Evolutionary conservation across 768 basidiomycete genomes (phyloP), one percentile per base, ranked within the genome.

Genomic region (Boletus fagicola): DNA sequence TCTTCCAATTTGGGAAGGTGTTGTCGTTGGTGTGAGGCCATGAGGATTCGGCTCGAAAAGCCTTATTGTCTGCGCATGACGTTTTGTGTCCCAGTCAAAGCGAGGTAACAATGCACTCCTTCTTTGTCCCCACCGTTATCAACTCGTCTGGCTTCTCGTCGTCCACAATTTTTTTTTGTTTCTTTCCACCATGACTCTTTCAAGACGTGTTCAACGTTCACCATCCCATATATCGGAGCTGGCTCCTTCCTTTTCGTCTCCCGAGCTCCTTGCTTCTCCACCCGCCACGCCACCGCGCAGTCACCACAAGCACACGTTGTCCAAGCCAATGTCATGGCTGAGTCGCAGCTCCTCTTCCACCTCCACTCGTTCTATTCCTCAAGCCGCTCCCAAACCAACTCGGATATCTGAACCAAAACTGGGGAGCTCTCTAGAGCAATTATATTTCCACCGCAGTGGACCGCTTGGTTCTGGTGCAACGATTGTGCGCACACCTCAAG

Each of bases 401-500:
- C 75, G 77, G 46, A 74, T 78, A 50, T 80, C 78, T 7, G 80
- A 81, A 64, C 77, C 80, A 18, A 74, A 75, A 51, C 55, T 74
- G 8, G 60, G 68, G 9, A 69, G 70, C 59, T 69, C 69, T 44
- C 58, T 76, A 5, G 74, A 76, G 12, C 65, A 66, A 5, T 53
- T 75, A 31, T 43, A 51, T 51, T 36, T 56, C 22, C 66, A 58
- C 15, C 79, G 83, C 13, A 77, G 71, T 43, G 83, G 83, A 3
- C 70, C 75, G 4, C 79, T 90, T 20, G 90, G 88, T n/a, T 68
- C 80, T 20, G 89, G 90, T 40, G 90, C 90, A 15, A 86, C 79
- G 2, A 76, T 93, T 31, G 90, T 92, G 38, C 78, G 85, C 55
- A 92, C 91, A 0, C 91, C 91, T 9, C 84, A 87, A 61, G 91